Percentiles rank a stretch among this genome's conserved stretches.
phyloP scores from a whole-genome alignment of 371 early-diverging fungal genomes.

The Batkoa obscura region DNA sequence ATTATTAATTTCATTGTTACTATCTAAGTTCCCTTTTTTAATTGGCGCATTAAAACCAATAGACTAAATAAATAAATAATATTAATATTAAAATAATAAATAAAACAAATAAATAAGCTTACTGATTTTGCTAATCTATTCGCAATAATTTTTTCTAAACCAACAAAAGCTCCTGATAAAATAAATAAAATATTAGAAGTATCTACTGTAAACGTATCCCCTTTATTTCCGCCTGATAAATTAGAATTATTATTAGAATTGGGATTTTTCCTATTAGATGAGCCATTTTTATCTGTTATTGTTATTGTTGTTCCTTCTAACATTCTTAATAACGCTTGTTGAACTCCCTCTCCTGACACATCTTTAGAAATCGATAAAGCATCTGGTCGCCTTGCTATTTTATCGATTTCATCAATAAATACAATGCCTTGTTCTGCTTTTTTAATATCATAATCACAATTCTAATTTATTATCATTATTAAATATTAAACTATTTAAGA shows the following conservation, averaged over 20 bases:
- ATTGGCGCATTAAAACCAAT: constrained; percentile 57
- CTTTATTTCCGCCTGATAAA: too few relatives aligned
- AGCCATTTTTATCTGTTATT: constrained; percentile 59
- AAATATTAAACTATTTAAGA: not conserved
- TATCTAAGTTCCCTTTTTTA: constrained; percentile 10
- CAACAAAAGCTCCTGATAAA: constrained; percentile 81
- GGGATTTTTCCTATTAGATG: constrained; percentile 8
- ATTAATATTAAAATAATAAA: too few relatives aligned
- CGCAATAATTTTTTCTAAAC: constrained; percentile 60
- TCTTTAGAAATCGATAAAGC: constrained; percentile 60
- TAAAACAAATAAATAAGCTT: constrained; percentile 8
- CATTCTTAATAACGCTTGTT: constrained; percentile 72
- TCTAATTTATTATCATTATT: constrained; percentile 14
- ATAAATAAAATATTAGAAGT: constrained; percentile 84
- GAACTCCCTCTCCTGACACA: constrained; percentile 87
- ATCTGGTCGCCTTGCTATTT: constrained; percentile 61
- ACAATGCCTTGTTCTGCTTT: constrained; percentile 78
- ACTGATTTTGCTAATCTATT: constrained; percentile 58
- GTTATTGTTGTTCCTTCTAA: constrained; percentile 74
- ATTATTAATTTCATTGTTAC: too few relatives aligned
- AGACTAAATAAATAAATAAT: constrained; percentile 15
- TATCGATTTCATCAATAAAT: constrained; percentile 87
- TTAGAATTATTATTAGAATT: constrained; percentile 12
- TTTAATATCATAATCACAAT: constrained; percentile 68
- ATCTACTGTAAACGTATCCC: constrained; percentile 65